These are phyloP conservation scores for Microthyrium microscopicum DNA, from an alignment of 2,329 filamentous ascomycete genomes.

Conservation along the genomic window DNA sequence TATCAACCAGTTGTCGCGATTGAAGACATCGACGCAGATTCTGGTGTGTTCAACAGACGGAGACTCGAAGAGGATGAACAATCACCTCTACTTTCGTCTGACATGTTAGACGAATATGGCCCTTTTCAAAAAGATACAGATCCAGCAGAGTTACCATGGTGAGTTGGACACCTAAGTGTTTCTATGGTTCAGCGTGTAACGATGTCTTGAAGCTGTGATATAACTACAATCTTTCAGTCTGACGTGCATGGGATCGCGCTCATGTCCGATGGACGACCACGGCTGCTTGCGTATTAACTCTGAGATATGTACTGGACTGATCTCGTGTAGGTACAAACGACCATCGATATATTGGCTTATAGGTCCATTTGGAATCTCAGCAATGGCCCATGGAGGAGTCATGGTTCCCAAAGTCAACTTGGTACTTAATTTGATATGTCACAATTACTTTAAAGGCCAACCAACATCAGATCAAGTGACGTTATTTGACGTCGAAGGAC, in stretches of 20 bases:
- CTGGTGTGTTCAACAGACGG: neutral
- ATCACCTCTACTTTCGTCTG: constrained; percentile 1
- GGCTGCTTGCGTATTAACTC: too few relatives aligned
- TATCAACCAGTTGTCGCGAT: neutral
- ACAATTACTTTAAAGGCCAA: constrained; percentile 59
- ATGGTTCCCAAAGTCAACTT: constrained; percentile 78
- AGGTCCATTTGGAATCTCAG: constrained; percentile 63
- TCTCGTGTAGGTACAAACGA: constrained; percentile 6
- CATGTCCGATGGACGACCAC: too few relatives aligned
- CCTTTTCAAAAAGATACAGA: neutral
- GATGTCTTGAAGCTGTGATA: too few relatives aligned
- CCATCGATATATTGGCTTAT: constrained; percentile 62
- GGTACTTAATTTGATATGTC: constrained; percentile 69
- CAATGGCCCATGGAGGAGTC: constrained; percentile 70
- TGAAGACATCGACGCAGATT: constrained; percentile 1
- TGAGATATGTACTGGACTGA: too few relatives aligned
- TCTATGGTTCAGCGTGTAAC: too few relatives aligned
- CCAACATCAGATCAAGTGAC: constrained; percentile 16
- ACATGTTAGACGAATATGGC: neutral
- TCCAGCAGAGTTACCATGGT: neutral
- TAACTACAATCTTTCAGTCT: too few relatives aligned
- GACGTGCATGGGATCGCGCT: too few relatives aligned
- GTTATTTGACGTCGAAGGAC: constrained; percentile 41
- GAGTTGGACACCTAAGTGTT: too few relatives aligned
- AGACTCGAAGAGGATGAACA: constrained; percentile 1